phyloP scores from a whole-genome alignment of 2,329 filamentous ascomycete genomes.

The Aspergillus ustus region DNA sequence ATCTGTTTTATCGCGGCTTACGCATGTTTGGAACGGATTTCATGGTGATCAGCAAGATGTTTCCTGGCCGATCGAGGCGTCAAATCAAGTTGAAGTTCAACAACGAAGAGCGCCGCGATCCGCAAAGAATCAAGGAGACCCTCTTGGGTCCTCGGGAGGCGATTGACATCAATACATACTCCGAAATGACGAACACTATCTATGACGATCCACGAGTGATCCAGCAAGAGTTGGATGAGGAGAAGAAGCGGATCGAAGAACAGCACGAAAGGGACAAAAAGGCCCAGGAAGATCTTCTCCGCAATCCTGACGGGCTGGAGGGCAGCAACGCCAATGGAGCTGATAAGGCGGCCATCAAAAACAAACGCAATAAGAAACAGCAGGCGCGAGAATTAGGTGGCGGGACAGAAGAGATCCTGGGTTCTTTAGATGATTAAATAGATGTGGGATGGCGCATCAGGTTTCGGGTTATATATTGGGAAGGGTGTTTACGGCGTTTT shows the following conservation, averaged over 20 bases:
- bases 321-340: slow-evolving; percentile 34
- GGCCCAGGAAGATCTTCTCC: slow-evolving; percentile 48
- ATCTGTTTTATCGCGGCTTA: slow-evolving; percentile 66
- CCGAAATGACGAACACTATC: slow-evolving; percentile 51
- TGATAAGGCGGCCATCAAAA: slow-evolving; percentile 36
- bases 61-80: slow-evolving; percentile 62
- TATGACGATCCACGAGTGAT: slow-evolving; percentile 48
- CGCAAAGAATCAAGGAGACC: slow-evolving; percentile 57
- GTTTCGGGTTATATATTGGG: slow-evolving; percentile 8
- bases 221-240: slow-evolving; percentile 48
- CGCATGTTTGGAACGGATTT: slow-evolving; percentile 70
- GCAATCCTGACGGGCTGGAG: slow-evolving; percentile 44
- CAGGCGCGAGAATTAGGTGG: slow-evolving; percentile 34
- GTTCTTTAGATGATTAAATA: slow-evolving; percentile 42
- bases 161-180: slow-evolving; percentile 51
- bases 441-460: slow-evolving; percentile 6
- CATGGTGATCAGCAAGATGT: slow-evolving; percentile 66
- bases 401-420: slow-evolving; percentile 47
- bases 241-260: slow-evolving; percentile 52
- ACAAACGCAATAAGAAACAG: slow-evolving; percentile 38
- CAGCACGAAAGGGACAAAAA: slow-evolving; percentile 51
- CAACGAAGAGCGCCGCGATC: slow-evolving; percentile 63
- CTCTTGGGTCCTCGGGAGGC: slow-evolving; percentile 52
- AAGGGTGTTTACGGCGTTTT: slow-evolving; percentile 17
- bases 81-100: slow-evolving; percentile 68